Evolutionary conservation across 768 basidiomycete genomes (phyloP).

Genomic region (Boletus pseudopeckii): DNA sequence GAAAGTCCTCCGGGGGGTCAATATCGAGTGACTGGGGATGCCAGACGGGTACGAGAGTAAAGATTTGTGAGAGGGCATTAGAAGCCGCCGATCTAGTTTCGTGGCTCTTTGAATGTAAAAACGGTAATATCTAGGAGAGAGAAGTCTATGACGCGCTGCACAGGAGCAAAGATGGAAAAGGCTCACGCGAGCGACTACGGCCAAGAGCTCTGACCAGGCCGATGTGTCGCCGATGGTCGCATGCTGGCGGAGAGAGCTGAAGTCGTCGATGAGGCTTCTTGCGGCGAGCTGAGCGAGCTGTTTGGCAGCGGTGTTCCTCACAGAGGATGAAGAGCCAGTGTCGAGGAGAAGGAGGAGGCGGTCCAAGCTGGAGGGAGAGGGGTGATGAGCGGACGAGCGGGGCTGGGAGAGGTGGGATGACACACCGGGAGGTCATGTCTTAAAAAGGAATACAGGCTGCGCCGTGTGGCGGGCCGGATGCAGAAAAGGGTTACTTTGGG

Average conservation of each 20-base stretch:
- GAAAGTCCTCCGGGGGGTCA: constrained; percentile 26
- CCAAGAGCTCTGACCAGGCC: constrained; percentile 88
- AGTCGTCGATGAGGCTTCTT: constrained; percentile 78
- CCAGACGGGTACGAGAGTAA: constrained; percentile 80
- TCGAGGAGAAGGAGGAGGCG: constrained; percentile 94
- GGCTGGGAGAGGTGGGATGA: not conserved
- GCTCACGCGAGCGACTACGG: constrained; percentile 82
- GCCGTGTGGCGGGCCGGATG: constrained; percentile 43
- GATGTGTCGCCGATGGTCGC: constrained; percentile 58
- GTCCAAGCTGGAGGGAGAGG: constrained; percentile 68
- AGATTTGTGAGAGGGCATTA: constrained; percentile 83
- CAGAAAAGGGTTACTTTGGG: constrained; percentile 41
- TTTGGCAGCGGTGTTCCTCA: constrained; percentile 93
- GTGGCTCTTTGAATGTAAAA: constrained; percentile 84
- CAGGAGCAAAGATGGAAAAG: not conserved
- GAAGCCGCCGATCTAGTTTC: constrained; percentile 92
- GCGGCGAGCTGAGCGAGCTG: constrained; percentile 91
- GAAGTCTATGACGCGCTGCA: not conserved
- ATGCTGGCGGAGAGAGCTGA: constrained; percentile 59
- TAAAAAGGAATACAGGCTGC: constrained; percentile 50
- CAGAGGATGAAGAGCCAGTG: constrained; percentile 86
- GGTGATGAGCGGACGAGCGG: not conserved
- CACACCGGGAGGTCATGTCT: constrained; percentile 76
- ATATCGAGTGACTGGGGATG: constrained; percentile 34
- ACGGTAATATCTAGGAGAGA: constrained; percentile 73